A percentile compares a stretch with the other conserved stretches of the same genome.
phyloP scores from a whole-genome alignment of 371 early-diverging fungal genomes.

The Mortierella polycephala region DNA sequence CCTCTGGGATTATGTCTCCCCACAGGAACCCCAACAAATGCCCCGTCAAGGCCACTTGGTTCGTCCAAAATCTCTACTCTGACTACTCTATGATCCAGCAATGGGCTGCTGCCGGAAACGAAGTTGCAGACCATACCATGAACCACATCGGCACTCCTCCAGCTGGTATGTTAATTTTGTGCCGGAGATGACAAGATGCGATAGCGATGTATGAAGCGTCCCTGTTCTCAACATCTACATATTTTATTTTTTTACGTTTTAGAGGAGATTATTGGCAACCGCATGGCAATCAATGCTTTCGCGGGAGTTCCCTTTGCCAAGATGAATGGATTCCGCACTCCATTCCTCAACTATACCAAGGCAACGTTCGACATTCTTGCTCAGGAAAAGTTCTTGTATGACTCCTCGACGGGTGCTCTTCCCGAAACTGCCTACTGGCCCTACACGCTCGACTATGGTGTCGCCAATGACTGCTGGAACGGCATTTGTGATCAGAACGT shows the following conservation, averaged over 20 bases:
- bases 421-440: conserved; percentile 74
- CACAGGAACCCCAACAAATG: conserved; percentile 75
- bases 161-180: conserved; percentile 36
- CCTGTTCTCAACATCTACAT: neutral
- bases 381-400: conserved; percentile 74
- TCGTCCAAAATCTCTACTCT: conserved; percentile 72
- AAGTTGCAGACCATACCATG: conserved; percentile 77
- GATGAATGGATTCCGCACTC: conserved; percentile 77
- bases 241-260: conserved; percentile 17
- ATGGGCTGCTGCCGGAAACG: conserved; percentile 80
- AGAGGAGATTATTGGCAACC: conserved; percentile 70
- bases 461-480: conserved; percentile 78
- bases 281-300: conserved; percentile 66
- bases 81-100: conserved; percentile 74
- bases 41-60: conserved; percentile 74
- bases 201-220: neutral
- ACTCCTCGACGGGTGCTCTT: conserved; percentile 68
- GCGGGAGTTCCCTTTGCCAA: conserved; percentile 75
- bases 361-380: conserved; percentile 63
- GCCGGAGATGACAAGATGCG: neutral
- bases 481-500: conserved; percentile 65
- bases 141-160: conserved; percentile 65
- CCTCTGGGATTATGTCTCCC: conserved; percentile 22
- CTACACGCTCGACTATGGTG: conserved; percentile 79
- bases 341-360: conserved; percentile 76